Evolutionary conservation across 2,329 filamentous ascomycete species (phyloP).

Genomic region (Talaromyces verruculosus): DNA sequence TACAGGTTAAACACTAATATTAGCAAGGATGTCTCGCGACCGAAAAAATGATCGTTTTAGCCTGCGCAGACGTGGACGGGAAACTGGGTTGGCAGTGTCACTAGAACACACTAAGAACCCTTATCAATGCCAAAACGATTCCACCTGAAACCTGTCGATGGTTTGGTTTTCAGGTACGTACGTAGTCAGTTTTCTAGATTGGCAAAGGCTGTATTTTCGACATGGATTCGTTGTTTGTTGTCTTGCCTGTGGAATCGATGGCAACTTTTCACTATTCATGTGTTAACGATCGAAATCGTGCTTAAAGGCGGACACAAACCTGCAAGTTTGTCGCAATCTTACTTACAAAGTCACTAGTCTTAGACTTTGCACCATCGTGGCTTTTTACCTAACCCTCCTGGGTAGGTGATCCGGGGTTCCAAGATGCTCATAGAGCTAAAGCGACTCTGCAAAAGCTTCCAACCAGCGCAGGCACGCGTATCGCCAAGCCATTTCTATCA

Average conservation of each 20-base stretch:
- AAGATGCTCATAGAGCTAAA: background rate
- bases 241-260: background rate
- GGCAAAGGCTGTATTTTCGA: background rate
- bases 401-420: conserved; percentile 6
- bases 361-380: background rate
- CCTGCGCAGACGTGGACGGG: background rate
- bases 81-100: background rate
- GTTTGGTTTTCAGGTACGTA: background rate
- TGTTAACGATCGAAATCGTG: background rate
- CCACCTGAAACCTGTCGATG: background rate
- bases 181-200: background rate
- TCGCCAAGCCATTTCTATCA: background rate
- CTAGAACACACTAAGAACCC: background rate
- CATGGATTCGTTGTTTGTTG: background rate
- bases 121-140: background rate
- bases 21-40: background rate
- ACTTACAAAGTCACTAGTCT: background rate
- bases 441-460: background rate
- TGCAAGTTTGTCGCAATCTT: background rate
- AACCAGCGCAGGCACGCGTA: background rate
- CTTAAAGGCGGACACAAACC: background rate
- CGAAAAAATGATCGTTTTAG: background rate
- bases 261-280: background rate
- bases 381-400: conserved; percentile 4
- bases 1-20: background rate